Conservation (phyloP, 164 flowering plant species). For the Akebia trifoliata region DNA sequence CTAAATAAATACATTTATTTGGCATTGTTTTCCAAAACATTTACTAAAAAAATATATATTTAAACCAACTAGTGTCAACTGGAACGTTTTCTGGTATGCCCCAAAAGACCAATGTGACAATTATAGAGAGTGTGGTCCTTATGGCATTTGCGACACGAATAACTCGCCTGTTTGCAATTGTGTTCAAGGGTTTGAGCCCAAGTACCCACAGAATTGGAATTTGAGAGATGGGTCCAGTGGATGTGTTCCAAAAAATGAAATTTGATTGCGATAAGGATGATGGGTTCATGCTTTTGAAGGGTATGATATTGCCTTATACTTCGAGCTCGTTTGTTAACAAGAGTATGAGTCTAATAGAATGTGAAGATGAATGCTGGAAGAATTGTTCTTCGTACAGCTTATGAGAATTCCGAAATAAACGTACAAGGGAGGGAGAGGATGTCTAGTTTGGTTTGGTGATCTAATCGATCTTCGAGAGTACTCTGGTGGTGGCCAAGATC, state of each 20-base stretch:
- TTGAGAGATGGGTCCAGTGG: slow-evolving; percentile 16
- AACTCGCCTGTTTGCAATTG: slow-evolving; percentile 39
- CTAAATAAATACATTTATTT: too few species aligned
- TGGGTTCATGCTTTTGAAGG: slow-evolving; percentile 21
- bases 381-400: slow-evolving; percentile 30
- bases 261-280: slow-evolving; percentile 19
- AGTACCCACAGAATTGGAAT: slow-evolving; percentile 25
- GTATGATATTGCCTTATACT: slow-evolving; percentile 34
- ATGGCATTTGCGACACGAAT: slow-evolving; percentile 33
- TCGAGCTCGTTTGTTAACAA: slow-evolving; percentile 10
- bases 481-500: slow-evolving; percentile 1
- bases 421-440: slow-evolving; percentile 31
- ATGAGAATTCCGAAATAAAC: slow-evolving; percentile 8
- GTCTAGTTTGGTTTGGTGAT: slow-evolving; percentile 28
- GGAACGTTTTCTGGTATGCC: too few species aligned
- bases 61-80: too few species aligned
- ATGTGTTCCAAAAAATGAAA: slow-evolving; percentile 16
- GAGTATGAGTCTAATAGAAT: slow-evolving; percentile 16
- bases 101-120: slow-evolving; percentile 16
- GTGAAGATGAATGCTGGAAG: slow-evolving; percentile 26
- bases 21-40: too few species aligned
- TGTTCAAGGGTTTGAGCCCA: slow-evolving; percentile 35
- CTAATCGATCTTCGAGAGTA: neutral
- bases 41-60: too few species aligned
- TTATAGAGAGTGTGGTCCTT: slow-evolving; percentile 20